Evolutionary conservation across 148 eudicot genomes (phyloP).

Genomic region (Dysphania ambrosioides): DNA sequence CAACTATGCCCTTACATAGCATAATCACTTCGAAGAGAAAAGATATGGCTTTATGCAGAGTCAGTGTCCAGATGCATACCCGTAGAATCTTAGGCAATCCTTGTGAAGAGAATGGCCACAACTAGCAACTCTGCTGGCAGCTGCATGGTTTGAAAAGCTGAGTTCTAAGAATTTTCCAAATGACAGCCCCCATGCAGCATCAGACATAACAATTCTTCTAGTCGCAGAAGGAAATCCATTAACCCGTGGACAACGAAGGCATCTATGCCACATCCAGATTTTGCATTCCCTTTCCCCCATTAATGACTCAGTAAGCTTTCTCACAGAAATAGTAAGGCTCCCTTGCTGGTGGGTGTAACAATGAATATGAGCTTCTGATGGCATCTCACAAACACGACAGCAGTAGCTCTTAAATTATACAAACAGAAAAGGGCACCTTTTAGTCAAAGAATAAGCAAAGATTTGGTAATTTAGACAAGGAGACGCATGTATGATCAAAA

Average conservation of each 20-base stretch:
- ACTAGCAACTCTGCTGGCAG: slow-evolving; percentile 88
- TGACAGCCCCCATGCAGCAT: slow-evolving; percentile 99
- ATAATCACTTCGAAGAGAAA: background rate
- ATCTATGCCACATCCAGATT: slow-evolving; percentile 99
- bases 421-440: background rate
- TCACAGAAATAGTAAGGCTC: slow-evolving; percentile 91
- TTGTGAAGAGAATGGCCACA: slow-evolving; percentile 98
- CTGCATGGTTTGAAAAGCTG: slow-evolving; percentile 96
- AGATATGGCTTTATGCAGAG: background rate
- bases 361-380: slow-evolving; percentile 92
- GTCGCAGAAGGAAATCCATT: slow-evolving; percentile 92
- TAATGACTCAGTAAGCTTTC: slow-evolving; percentile 74
- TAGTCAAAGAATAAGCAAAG: slow-evolving; percentile 13
- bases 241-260: slow-evolving; percentile 75
- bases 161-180: slow-evolving; percentile 98
- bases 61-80: slow-evolving; percentile 49
- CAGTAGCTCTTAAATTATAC: slow-evolving; percentile 51
- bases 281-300: slow-evolving; percentile 86
- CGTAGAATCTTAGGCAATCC: slow-evolving; percentile 95
- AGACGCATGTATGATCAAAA: background rate
- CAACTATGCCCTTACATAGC: background rate
- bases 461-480: slow-evolving; percentile 2
- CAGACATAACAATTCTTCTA: slow-evolving; percentile 88
- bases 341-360: slow-evolving; percentile 96
- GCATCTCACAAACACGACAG: slow-evolving; percentile 80